A percentile compares a stretch with the other conserved stretches of the same genome.
Conservation (phyloP, 1,284 basidiomycete genomes). For the Heterobasidion irregulare region DNA sequence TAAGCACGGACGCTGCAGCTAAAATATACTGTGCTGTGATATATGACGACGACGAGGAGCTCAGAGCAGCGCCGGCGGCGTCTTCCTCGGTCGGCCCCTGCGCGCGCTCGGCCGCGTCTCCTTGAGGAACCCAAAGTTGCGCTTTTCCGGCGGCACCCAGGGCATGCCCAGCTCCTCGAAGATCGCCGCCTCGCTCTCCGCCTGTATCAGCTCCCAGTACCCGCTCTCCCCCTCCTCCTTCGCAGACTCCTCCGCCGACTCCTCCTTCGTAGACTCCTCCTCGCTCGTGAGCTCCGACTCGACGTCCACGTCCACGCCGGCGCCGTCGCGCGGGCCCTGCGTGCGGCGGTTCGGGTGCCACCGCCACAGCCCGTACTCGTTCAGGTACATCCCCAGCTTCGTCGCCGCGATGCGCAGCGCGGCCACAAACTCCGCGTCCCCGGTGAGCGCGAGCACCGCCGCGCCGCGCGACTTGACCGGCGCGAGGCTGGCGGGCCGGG, state of each 20-base stretch:
- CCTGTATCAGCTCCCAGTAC: slow-evolving; percentile 18
- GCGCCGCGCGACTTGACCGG: slow-evolving; percentile 16
- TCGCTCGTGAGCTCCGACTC: no score
- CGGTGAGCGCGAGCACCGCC: slow-evolving; percentile 19
- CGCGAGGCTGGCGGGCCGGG: no score
- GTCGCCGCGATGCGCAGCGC: slow-evolving; percentile 13
- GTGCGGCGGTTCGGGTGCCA: slow-evolving; percentile 1
- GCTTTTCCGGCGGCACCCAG: slow-evolving; percentile 15
- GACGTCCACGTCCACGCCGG: no score
- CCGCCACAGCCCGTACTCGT: slow-evolving; percentile 24
- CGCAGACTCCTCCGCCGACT: no score
- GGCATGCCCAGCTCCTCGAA: slow-evolving; percentile 16
- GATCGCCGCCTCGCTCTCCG: slow-evolving; percentile 16
- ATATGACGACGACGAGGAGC: no score
- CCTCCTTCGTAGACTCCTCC: no score
- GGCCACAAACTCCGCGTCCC: slow-evolving; percentile 18
- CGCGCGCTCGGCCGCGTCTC: no score
- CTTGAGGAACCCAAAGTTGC: slow-evolving; percentile 14
- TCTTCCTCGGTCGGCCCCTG: no score
- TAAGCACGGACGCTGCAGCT: no score
- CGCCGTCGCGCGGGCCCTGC: slow-evolving; percentile 1
- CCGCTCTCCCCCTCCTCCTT: slow-evolving; percentile 4
- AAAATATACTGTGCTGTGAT: no score
- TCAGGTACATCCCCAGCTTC: slow-evolving; percentile 15
- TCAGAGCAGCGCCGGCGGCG: no score